Evolutionary conservation across 768 basidiomycete genomes (phyloP).

Genomic region (Macrolepiota fuliginosa): DNA sequence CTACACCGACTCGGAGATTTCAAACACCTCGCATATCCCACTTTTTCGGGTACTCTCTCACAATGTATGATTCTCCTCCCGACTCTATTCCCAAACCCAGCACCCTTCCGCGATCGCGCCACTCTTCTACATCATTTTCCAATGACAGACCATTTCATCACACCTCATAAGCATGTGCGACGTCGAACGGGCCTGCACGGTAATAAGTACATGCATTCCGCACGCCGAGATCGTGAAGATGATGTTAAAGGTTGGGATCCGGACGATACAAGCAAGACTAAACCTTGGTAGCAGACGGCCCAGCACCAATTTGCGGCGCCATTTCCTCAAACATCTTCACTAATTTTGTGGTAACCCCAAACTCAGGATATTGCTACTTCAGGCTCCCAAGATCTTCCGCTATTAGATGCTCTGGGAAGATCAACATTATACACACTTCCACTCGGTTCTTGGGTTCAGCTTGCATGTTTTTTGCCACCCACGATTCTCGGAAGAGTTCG

Average conservation of each 20-base stretch:
- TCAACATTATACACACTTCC: constrained; percentile 26
- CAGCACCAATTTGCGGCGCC: constrained; percentile 19
- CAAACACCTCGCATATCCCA: too few relatives aligned
- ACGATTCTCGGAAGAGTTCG: constrained; percentile 24
- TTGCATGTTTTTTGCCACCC: constrained; percentile 21
- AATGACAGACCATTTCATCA: background rate
- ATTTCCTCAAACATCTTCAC: constrained; percentile 17
- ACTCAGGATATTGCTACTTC: constrained; percentile 18
- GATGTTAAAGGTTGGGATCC: background rate
- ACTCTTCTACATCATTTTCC: background rate
- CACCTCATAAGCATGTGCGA: background rate
- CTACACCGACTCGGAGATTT: too few relatives aligned
- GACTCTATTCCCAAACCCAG: too few relatives aligned
- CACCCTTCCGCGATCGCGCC: too few relatives aligned
- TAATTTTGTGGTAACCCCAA: constrained; percentile 19
- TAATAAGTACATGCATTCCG: background rate
- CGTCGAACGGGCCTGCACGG: background rate
- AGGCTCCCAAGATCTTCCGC: constrained; percentile 17
- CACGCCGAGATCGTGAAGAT: background rate
- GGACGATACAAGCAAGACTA: background rate
- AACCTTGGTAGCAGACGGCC: background rate
- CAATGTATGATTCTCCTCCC: too few relatives aligned
- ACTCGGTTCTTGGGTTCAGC: constrained; percentile 24
- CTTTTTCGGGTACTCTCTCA: too few relatives aligned
- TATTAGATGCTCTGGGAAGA: constrained; percentile 20